These are phyloP conservation scores for Ganoderma lucidum DNA, from an alignment of 1,284 basidiomycete genomes.

Conservation along the genomic window DNA sequence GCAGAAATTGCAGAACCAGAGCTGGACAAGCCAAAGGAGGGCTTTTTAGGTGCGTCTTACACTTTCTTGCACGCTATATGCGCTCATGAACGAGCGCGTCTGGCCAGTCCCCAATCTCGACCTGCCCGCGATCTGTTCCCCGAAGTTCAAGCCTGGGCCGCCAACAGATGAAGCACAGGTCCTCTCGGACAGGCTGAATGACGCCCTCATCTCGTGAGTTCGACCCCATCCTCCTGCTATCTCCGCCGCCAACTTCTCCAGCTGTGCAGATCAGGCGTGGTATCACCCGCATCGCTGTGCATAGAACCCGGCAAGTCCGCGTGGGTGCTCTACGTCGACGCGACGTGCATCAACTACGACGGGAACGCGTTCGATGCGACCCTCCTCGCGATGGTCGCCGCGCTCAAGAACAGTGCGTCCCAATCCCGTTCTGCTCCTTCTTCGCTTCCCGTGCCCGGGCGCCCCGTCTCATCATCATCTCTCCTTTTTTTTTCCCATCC, in stretches of 20 bases:
- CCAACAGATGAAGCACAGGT: conserved; percentile 93
- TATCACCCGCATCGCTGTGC: conserved; percentile 76
- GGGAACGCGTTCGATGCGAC: conserved; percentile 95
- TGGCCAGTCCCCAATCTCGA: conserved; percentile 84
- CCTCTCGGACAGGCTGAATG: conserved; percentile 83
- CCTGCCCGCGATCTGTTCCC: conserved; percentile 90
- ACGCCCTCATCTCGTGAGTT: conserved; percentile 75
- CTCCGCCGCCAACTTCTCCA: conserved; percentile 3
- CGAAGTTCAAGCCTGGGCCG: conserved; percentile 94
- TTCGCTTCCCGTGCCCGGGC: not conserved
- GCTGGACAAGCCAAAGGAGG: conserved; percentile 74
- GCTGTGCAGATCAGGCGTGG: conserved; percentile 65
- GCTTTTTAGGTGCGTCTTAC: conserved; percentile 77
- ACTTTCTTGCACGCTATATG: not conserved
- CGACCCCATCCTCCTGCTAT: conserved; percentile 11
- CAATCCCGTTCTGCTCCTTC: not conserved
- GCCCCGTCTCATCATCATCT: not conserved
- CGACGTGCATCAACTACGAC: conserved; percentile 96
- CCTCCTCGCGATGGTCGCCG: conserved; percentile 87
- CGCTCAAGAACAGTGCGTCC: conserved; percentile 82
- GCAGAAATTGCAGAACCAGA: conserved; percentile 94
- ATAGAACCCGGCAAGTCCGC: conserved; percentile 84
- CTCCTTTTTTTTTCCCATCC: not conserved
- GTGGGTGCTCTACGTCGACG: conserved; percentile 94
- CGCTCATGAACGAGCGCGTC: not conserved